phyloP scores from a whole-genome alignment of 2,329 filamentous ascomycete genomes.

The Thermoascus crustaceus region DNA sequence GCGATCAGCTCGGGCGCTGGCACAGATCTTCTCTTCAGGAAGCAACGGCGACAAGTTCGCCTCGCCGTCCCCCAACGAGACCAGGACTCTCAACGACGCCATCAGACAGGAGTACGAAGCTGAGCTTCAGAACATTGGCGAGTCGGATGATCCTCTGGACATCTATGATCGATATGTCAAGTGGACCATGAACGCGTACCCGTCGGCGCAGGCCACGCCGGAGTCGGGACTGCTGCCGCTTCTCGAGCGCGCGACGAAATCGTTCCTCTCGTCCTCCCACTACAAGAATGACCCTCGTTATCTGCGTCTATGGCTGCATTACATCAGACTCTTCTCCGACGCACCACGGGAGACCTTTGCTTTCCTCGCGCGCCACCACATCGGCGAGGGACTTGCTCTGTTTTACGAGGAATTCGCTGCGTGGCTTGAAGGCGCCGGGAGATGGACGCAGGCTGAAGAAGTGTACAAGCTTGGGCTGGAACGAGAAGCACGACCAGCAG shows the following conservation, averaged over 20 bases:
- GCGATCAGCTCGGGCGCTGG: conserved; percentile 81
- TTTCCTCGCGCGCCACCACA: conserved; percentile 78
- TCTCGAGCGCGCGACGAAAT: conserved; percentile 85
- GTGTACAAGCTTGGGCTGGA: conserved; percentile 87
- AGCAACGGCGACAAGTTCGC: conserved; percentile 44
- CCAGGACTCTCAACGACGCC: conserved; percentile 67
- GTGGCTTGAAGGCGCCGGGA: conserved; percentile 75
- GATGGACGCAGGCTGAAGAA: conserved; percentile 89
- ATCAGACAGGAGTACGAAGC: conserved; percentile 78
- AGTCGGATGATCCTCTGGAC: conserved; percentile 91
- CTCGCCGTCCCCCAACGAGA: conserved; percentile 62
- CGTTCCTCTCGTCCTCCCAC: conserved; percentile 73
- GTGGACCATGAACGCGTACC: conserved; percentile 94
- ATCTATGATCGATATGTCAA: conserved; percentile 94
- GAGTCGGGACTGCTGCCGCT: conserved; percentile 83
- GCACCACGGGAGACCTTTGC: conserved; percentile 87
- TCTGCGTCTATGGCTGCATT: conserved; percentile 85
- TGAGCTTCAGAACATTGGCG: conserved; percentile 67
- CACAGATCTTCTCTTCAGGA: conserved; percentile 55
- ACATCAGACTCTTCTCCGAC: conserved; percentile 88
- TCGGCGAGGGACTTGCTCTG: conserved; percentile 78
- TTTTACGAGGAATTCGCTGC: conserved; percentile 97
- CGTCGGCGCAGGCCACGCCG: conserved; percentile 82
- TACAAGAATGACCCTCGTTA: conserved; percentile 96
- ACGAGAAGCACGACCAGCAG: conserved; percentile 71